Percentiles rank a stretch among this genome's conserved stretches.
Evolutionary conservation across 495 filamentous ascomycete species (phyloP).

Genomic region (Neurospora sp.): DNA sequence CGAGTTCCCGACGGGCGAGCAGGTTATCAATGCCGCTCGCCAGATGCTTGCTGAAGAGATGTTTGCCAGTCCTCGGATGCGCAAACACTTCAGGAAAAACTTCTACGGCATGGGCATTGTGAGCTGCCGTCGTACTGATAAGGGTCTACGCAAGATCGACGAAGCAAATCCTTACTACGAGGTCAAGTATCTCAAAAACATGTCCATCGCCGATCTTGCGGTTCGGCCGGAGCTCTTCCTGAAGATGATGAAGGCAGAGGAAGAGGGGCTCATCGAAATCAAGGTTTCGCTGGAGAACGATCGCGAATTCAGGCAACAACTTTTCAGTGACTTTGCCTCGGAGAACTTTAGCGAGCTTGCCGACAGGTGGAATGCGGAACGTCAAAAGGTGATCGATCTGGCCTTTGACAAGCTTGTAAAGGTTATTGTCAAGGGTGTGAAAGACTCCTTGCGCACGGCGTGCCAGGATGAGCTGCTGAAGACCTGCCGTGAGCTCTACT

Average conservation of each 20-base stretch:
- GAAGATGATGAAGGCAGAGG: slow-evolving; percentile 92
- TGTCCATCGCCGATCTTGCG: slow-evolving; percentile 70
- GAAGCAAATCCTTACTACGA: slow-evolving; percentile 95
- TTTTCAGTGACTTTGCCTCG: slow-evolving; percentile 75
- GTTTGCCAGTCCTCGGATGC: slow-evolving; percentile 76
- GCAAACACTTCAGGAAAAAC: slow-evolving; percentile 68
- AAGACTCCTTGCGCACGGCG: slow-evolving; percentile 80
- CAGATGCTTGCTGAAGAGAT: slow-evolving; percentile 88
- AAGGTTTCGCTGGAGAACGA: slow-evolving; percentile 65
- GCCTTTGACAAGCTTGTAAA: slow-evolving; percentile 74
- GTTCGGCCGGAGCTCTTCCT: slow-evolving; percentile 78
- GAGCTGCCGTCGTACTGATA: slow-evolving; percentile 83
- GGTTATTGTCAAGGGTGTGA: slow-evolving; percentile 78
- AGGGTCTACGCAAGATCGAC: slow-evolving; percentile 87
- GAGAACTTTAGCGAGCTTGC: slow-evolving; percentile 93
- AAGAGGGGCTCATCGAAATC: slow-evolving; percentile 83
- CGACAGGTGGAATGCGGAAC: slow-evolving; percentile 86
- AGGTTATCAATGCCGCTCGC: slow-evolving; percentile 68
- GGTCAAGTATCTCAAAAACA: slow-evolving; percentile 90
- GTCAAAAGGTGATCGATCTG: slow-evolving; percentile 70
- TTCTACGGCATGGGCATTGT: slow-evolving; percentile 76
- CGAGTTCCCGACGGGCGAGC: slow-evolving; percentile 67
- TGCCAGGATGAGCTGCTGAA: slow-evolving; percentile 84
- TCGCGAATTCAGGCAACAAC: slow-evolving; percentile 56
- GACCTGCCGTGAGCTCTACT: slow-evolving; percentile 73